Evolutionary conservation across 176 grass and related monocot species (phyloP), one percentile per base, ranked within the genome.

Genomic region (Paspalum vaginatum): DNA sequence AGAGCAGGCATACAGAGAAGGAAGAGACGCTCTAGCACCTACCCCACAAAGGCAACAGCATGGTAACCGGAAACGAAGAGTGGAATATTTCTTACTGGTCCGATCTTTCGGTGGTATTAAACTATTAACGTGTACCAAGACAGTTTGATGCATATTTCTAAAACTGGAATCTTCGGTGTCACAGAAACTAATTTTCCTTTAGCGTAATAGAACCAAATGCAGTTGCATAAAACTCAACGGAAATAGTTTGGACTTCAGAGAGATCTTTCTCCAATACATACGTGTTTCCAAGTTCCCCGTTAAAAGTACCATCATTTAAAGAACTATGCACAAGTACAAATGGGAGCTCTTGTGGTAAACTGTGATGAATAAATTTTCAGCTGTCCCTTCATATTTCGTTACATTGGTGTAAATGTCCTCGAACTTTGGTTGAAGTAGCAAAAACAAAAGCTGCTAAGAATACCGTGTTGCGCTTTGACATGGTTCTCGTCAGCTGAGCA

Each of bases 381-480:
- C 50, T 67, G 52, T 50, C 75, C 63, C 72, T 48, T 43, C 25
- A 43, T 55, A 59, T 79, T 72, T 57, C 11, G 80, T 79, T 48
- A 25, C 57, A 57, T 58, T 16, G 3, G 73, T 60, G 38, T 37
- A 65, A 55, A 65, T 25, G 21, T 57, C 74, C n/a, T 72, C 11
- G 25, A 74, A 73, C 60, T 79, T 72, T 50, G 44, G 12, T 70
- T 61, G 72, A 68, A 83, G 72, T 56, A 51, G 41, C 18, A 84
- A 83, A 76, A 76, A 79, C n/a, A 81, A 71, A 82, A 49, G 66
- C 65, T 47, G 46, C 45, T 60, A 68, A 87, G 7, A 69, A 17
- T 99, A 99, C 96, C 83, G 96, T 99, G 81, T 99, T 99, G 44
- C 96, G 96, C 86, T 99, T 99, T 81, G 96, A 99, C 96, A 99